These are phyloP conservation scores for Ceratopteris richardii DNA, from an alignment of 75 land plant genomes.

Conservation along the genomic window DNA sequence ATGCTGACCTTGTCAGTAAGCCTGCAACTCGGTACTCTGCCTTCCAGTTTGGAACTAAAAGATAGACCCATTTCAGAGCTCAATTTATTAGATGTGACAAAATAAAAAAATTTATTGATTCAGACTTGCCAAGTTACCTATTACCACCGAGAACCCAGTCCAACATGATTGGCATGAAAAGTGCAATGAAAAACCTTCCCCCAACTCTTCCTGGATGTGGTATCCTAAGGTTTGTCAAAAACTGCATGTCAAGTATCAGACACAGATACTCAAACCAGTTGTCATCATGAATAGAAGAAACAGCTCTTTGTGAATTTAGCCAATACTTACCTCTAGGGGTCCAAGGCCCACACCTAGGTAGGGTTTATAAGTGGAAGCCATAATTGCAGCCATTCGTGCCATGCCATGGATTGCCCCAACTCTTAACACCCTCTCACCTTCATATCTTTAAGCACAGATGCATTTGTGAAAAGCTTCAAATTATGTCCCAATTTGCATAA, in stretches of 20 bases:
- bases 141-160: constrained; percentile 87
- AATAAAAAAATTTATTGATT: too few species aligned
- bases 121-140: constrained; percentile 48
- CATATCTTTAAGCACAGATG: constrained; percentile 42
- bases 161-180: constrained; percentile 83
- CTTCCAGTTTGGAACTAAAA: constrained; percentile 82
- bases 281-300: background rate
- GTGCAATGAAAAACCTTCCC: constrained; percentile 63
- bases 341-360: constrained; percentile 92
- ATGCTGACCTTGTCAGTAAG: constrained; percentile 74
- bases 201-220: constrained; percentile 98
- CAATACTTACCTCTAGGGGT: constrained; percentile 50
- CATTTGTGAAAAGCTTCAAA: too few species aligned
- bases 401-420: constrained; percentile 75
- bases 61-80: constrained; percentile 1
- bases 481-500: too few species aligned
- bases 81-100: background rate
- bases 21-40: constrained; percentile 58
- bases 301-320: background rate
- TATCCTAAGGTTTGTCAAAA: constrained; percentile 59
- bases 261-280: background rate
- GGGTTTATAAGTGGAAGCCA: constrained; percentile 89
- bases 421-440: constrained; percentile 59
- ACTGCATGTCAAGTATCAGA: too few species aligned
- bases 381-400: constrained; percentile 89